Evolutionary conservation across 495 filamentous ascomycete genomes (phyloP), one percentile per base, ranked within the genome.

Genomic region (Trichoderma orchidacearum): DNA sequence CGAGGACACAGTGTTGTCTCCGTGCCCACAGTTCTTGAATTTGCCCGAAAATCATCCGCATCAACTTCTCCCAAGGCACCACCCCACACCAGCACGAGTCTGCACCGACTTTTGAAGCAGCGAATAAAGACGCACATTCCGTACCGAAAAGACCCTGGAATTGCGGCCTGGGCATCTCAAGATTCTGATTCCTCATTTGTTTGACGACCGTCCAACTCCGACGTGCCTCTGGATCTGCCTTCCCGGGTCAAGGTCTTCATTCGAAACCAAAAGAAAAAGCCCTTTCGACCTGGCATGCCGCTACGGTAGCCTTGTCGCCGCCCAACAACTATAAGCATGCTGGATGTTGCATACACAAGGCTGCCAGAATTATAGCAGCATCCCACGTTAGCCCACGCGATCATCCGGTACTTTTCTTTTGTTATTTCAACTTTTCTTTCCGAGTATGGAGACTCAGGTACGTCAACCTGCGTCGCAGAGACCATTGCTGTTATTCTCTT

Each of bases 311-410:
- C 41, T 48, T 27, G 41, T 48, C 36, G 41, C 41, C 41, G 41
- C 41, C 41, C 27, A 48, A 23, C 27, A 53, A 31, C 18, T 17
- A 28, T 32, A 53, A 55, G 23, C 23, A 55, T 55, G 53, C 53
- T 34, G 31, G n/a, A 55, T 36, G 53, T 18, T 55, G 53, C 53
- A 36, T 30, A 5, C 34, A 28, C 32, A 30, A 29, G 35, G 35
- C 55, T 56, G 32, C 55, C 55, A 56, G 36, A 51, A 11, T 29
- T 50, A 56, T 56, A 56, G 55, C 55, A 56, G 55, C 45, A 18
- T 21, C 45, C 35, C 55, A 15, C 12, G 15, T 50, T 29, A 23
- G 27, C 34, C 25, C 23, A 30, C 55, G 23, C 1, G 1, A 18
- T 34, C 28, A 3, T 53, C 28, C 18, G 28, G 28, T 30, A 23